Percentiles rank a stretch among this genome's conserved stretches.
phyloP scores from a whole-genome alignment of 495 filamentous ascomycete genomes.

The Annulohypoxylon maeteangense region DNA sequence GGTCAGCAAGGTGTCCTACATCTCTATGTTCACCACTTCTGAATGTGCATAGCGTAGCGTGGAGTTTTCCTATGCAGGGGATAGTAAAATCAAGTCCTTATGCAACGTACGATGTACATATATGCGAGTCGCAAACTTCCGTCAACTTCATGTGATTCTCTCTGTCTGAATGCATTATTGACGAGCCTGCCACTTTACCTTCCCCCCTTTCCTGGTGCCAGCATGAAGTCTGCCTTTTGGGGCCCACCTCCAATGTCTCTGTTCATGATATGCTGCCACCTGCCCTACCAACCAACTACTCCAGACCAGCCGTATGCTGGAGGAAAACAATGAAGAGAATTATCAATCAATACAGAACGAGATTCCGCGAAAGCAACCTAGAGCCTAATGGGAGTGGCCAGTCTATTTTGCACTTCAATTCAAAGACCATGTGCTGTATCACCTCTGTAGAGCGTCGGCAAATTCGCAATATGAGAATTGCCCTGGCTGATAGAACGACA shows the following conservation, averaged over 20 bases:
- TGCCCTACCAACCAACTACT: constrained; percentile 41
- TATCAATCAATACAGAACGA: constrained; percentile 47
- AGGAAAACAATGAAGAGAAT: constrained; percentile 44
- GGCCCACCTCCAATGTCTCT: constrained; percentile 28
- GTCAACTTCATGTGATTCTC: constrained; percentile 39
- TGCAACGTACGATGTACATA: constrained; percentile 40
- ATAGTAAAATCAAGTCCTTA: constrained; percentile 28
- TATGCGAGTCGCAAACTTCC: constrained; percentile 35
- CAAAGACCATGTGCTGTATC: constrained; percentile 38
- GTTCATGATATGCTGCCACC: constrained; percentile 38
- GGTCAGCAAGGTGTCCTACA: background rate
- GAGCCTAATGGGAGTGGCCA: constrained; percentile 45
- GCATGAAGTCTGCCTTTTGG: constrained; percentile 30
- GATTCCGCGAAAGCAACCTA: constrained; percentile 46
- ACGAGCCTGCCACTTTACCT: constrained; percentile 36
- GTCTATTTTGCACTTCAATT: constrained; percentile 47
- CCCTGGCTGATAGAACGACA: constrained; percentile 30
- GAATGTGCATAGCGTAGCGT: background rate
- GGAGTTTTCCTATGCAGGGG: constrained; percentile 1
- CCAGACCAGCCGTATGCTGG: constrained; percentile 42
- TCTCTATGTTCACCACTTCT: background rate
- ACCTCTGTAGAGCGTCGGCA: constrained; percentile 38
- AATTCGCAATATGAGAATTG: constrained; percentile 39
- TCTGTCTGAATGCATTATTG: constrained; percentile 41
- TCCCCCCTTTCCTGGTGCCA: constrained; percentile 19